Evolutionary conservation across 2,329 filamentous ascomycete genomes (phyloP).

Genomic region (Fonsecaea multimorphosa): DNA sequence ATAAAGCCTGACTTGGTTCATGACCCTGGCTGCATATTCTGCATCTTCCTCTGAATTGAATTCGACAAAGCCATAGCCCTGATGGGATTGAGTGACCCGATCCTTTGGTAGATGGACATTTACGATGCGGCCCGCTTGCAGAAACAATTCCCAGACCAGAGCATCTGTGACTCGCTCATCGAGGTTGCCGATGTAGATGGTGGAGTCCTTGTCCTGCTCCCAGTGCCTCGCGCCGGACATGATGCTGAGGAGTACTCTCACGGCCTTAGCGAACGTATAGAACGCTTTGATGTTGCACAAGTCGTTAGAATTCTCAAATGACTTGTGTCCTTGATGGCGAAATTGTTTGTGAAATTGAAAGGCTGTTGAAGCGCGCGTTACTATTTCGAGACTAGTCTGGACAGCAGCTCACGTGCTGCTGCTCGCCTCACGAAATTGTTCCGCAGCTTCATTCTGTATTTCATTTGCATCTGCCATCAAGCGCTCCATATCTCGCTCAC

Average conservation of each 20-base stretch:
- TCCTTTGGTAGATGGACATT: constrained; percentile 99
- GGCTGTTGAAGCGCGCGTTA: constrained; percentile 5
- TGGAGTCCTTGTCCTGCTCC: constrained; percentile 98
- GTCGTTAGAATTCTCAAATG: not conserved
- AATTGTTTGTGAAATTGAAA: constrained; percentile 9
- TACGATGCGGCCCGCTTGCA: constrained; percentile 94
- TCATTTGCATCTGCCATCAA: not conserved
- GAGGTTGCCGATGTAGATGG: constrained; percentile 97
- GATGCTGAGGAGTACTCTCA: constrained; percentile 3
- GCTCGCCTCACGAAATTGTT: constrained; percentile 10
- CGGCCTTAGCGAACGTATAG: not conserved
- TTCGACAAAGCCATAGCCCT: constrained; percentile 98
- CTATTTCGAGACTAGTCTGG: constrained; percentile 13
- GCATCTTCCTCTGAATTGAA: constrained; percentile 95
- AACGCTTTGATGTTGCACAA: not conserved
- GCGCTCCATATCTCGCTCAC: not conserved
- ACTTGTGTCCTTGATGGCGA: not conserved
- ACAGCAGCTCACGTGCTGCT: constrained; percentile 10
- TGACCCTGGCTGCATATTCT: constrained; percentile 93
- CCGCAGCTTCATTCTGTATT: constrained; percentile 23
- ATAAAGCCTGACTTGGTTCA: constrained; percentile 93
- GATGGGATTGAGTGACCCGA: constrained; percentile 93
- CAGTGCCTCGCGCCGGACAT: constrained; percentile 80
- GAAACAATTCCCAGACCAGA: constrained; percentile 96
- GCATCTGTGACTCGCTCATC: constrained; percentile 93